These are phyloP conservation scores for Dipodascopsis uninucleata DNA, from an alignment of 805 yeast genomes.

Conservation along the genomic window DNA sequence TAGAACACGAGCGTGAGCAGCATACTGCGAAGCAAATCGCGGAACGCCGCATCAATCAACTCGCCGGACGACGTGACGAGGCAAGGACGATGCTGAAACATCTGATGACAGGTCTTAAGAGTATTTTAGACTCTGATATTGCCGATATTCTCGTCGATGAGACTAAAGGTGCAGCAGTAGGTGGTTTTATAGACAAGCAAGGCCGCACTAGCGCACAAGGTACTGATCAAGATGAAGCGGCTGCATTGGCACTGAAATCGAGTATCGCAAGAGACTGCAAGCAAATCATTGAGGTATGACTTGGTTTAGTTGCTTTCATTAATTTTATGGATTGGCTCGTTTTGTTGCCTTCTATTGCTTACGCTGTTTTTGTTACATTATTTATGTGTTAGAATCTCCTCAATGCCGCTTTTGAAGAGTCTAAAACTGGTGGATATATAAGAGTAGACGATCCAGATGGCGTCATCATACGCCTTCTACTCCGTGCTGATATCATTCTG, in stretches of 20 bases:
- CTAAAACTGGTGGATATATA: conserved; percentile 6
- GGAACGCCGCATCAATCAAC: neutral
- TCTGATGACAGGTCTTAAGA: conserved; percentile 8
- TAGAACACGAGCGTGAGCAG: neutral
- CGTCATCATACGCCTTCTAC: conserved; percentile 10
- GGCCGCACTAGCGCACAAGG: conserved; percentile 8
- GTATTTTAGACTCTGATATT: conserved; percentile 7
- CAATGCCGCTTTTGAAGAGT: conserved; percentile 10
- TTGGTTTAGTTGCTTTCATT: too few species aligned
- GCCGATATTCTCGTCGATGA: conserved; percentile 16
- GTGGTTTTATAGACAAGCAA: conserved; percentile 23
- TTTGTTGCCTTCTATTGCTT: too few species aligned
- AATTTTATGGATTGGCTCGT: too few species aligned
- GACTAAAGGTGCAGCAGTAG: conserved; percentile 21
- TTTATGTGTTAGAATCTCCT: conserved; percentile 10
- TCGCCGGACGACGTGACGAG: neutral
- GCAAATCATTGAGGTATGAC: too few species aligned
- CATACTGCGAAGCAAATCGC: conserved; percentile 1
- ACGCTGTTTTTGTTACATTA: neutral
- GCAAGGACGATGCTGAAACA: conserved; percentile 1
- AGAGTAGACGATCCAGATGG: conserved; percentile 13
- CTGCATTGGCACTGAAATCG: too few species aligned
- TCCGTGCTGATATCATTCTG: conserved; percentile 16
- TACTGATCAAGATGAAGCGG: conserved; percentile 10
- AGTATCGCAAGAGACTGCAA: too few species aligned